phyloP scores from a whole-genome alignment of 176 grass and related monocot genomes.

The Neostapfia colusana region DNA sequence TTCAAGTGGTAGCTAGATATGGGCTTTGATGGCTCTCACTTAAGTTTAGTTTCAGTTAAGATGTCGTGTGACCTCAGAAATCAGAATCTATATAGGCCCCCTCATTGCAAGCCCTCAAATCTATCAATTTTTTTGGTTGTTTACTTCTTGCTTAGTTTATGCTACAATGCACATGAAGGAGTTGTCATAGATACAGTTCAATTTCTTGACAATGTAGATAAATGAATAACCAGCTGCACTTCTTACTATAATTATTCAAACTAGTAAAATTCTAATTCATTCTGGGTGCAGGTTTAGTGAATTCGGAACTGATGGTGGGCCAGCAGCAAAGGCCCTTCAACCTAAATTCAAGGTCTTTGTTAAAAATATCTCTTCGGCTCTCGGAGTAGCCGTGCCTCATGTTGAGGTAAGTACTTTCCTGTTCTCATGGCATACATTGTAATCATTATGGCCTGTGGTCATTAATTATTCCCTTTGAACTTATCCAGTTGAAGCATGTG shows the following conservation, averaged over 20 bases:
- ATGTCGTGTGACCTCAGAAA: background rate
- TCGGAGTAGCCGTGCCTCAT: conserved; percentile 67
- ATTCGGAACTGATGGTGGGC: conserved; percentile 81
- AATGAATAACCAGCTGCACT: background rate
- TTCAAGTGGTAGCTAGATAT: background rate
- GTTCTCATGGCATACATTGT: conserved; percentile 5
- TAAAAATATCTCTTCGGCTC: conserved; percentile 55
- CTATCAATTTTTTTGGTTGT: background rate
- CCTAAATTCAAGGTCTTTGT: conserved; percentile 70
- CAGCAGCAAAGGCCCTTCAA: conserved; percentile 70
- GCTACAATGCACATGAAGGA: background rate
- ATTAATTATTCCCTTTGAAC: conserved; percentile 29
- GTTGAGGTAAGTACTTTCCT: conserved; percentile 54
- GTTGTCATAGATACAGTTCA: background rate
- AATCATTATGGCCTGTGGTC: background rate
- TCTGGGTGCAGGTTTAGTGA: conserved; percentile 62
- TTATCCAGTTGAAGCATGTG: conserved; percentile 76
- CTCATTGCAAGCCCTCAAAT: background rate
- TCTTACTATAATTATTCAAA: background rate
- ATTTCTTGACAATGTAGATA: background rate
- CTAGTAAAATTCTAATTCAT: background rate
- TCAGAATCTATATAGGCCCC: background rate
- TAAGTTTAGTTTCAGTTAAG: background rate
- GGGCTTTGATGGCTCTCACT: background rate
- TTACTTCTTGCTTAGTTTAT: background rate